Percentiles rank a stretch among this genome's conserved stretches.
Evolutionary conservation across 805 yeast genomes (phyloP).

Genomic region (Hanseniaspora lindneri): DNA sequence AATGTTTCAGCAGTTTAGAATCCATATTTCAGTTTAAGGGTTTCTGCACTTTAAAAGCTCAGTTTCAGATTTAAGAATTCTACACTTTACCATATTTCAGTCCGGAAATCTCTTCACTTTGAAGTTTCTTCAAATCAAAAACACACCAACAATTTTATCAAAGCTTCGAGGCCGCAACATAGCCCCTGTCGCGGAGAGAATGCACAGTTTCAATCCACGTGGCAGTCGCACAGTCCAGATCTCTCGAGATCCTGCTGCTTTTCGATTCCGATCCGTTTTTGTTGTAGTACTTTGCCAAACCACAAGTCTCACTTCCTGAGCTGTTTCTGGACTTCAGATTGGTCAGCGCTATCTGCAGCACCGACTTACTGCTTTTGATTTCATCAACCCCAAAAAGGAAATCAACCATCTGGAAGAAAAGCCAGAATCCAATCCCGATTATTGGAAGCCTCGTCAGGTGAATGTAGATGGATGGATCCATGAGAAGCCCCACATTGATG

Average conservation of each 20-base stretch:
- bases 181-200: slow-evolving; percentile 46
- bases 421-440: slow-evolving; percentile 65
- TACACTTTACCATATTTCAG: too few species aligned
- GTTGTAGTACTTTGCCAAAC: slow-evolving; percentile 59
- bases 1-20: too few species aligned
- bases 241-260: slow-evolving; percentile 50
- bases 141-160: background rate
- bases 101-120: too few species aligned
- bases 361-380: slow-evolving; percentile 59
- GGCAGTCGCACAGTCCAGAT: slow-evolving; percentile 48
- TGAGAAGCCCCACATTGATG: slow-evolving; percentile 79
- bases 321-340: slow-evolving; percentile 33
- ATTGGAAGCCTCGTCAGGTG: slow-evolving; percentile 71
- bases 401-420: slow-evolving; percentile 57
- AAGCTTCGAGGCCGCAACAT: slow-evolving; percentile 14
- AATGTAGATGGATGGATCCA: slow-evolving; percentile 63
- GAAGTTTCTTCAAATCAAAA: too few species aligned
- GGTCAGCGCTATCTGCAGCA: slow-evolving; percentile 51
- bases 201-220: slow-evolving; percentile 73
- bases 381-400: slow-evolving; percentile 56
- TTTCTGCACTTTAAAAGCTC: too few species aligned
- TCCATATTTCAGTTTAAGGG: too few species aligned
- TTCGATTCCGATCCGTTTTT: slow-evolving; percentile 45
- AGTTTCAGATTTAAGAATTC: too few species aligned
- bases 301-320: slow-evolving; percentile 24